These are phyloP conservation scores for Melanogaster broomeanus DNA, from an alignment of 768 basidiomycete genomes.

Conservation along the genomic window DNA sequence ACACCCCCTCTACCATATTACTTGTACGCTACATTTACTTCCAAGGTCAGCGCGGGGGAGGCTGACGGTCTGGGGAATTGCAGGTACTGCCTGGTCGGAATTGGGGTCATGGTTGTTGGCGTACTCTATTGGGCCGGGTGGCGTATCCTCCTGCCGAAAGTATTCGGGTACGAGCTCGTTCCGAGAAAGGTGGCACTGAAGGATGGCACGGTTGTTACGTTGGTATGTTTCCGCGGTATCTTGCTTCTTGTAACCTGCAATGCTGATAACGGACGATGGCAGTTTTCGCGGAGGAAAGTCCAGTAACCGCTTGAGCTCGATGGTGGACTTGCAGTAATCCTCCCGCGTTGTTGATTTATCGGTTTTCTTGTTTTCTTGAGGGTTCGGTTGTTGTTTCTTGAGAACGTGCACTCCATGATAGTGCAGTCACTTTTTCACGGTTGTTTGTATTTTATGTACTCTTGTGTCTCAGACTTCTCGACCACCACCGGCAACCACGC, in stretches of 20 bases:
- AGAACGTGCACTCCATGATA: too few relatives aligned
- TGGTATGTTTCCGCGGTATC: conserved; percentile 37
- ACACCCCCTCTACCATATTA: conserved; percentile 64
- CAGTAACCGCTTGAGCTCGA: neutral
- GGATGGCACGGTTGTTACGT: conserved; percentile 56
- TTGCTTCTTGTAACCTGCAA: neutral
- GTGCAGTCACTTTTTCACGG: too few relatives aligned
- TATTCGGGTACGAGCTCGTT: conserved; percentile 50
- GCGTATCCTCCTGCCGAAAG: conserved; percentile 49
- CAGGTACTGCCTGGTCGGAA: conserved; percentile 57
- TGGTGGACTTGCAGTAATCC: too few relatives aligned
- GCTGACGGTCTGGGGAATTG: neutral
- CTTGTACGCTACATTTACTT: conserved; percentile 30
- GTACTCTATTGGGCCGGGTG: conserved; percentile 57
- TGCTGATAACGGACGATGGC: neutral
- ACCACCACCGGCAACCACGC: too few relatives aligned
- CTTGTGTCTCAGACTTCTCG: too few relatives aligned
- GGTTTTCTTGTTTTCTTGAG: too few relatives aligned
- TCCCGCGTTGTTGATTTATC: too few relatives aligned
- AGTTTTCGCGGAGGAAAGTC: conserved; percentile 15
- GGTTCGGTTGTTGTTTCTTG: too few relatives aligned
- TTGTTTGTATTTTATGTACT: too few relatives aligned
- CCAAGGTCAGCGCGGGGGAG: neutral
- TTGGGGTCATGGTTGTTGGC: conserved; percentile 46
- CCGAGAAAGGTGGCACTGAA: conserved; percentile 47